Evolutionary conservation across 805 yeast genomes (phyloP).

Genomic region (Zygosaccharomyces rouxii): DNA sequence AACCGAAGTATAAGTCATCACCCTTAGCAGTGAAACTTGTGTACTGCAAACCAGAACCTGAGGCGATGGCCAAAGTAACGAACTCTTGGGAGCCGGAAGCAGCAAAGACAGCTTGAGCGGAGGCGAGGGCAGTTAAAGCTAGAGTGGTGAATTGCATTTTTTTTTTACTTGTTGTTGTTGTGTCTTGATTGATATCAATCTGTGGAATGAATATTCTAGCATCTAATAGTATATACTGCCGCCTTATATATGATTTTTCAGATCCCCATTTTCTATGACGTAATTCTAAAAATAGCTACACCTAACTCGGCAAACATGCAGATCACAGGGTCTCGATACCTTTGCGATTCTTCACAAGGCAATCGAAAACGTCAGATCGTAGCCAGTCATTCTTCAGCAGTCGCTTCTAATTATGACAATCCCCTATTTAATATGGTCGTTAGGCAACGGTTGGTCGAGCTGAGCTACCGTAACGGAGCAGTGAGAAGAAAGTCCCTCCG

Average conservation of each 20-base stretch:
- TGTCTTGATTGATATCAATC: background rate
- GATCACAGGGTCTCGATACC: background rate
- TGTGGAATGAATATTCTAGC: background rate
- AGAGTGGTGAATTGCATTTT: slow-evolving; percentile 29
- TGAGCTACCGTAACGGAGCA: too few species aligned
- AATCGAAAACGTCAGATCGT: background rate
- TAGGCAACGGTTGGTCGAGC: too few species aligned
- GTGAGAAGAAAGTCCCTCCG: too few species aligned
- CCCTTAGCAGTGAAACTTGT: slow-evolving; percentile 22
- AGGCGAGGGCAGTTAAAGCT: slow-evolving; percentile 26
- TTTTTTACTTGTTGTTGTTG: background rate
- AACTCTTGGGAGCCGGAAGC: slow-evolving; percentile 35
- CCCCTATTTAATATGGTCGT: too few species aligned
- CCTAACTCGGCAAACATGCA: background rate
- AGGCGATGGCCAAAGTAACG: slow-evolving; percentile 35
- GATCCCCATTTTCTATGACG: background rate
- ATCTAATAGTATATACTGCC: background rate
- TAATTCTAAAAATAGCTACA: slow-evolving; percentile 1
- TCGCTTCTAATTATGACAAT: too few species aligned
- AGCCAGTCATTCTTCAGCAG: too few species aligned
- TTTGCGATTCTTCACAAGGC: background rate
- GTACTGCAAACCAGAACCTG: slow-evolving; percentile 37
- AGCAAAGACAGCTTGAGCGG: slow-evolving; percentile 28
- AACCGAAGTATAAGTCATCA: slow-evolving; percentile 20
- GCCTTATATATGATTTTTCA: background rate